phyloP scores from a whole-genome alignment of 176 grass and related monocot species.

The Chrysopogon serrulatus region DNA sequence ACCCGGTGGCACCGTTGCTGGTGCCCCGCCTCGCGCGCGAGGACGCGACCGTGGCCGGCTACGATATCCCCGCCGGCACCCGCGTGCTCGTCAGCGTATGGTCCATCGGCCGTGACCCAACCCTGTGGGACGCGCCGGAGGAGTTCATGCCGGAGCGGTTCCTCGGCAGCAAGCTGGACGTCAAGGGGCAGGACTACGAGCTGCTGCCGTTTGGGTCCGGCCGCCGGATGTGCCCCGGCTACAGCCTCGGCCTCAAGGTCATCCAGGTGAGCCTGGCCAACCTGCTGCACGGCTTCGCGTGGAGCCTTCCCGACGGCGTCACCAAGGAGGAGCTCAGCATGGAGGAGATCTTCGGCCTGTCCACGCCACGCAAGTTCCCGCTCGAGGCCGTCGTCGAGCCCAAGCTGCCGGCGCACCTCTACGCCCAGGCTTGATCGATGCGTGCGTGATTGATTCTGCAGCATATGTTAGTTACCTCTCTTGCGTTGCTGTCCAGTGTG shows the following conservation, averaged over 20 bases:
- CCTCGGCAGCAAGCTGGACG: conserved; percentile 33
- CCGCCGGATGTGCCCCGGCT: conserved; percentile 60
- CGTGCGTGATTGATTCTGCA: background rate
- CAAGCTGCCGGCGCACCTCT: conserved; percentile 36
- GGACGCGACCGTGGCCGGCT: conserved; percentile 23
- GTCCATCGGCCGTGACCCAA: conserved; percentile 52
- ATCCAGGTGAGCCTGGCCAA: conserved; percentile 55
- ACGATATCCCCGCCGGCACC: conserved; percentile 44
- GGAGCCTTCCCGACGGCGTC: conserved; percentile 40
- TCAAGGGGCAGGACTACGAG: conserved; percentile 61
- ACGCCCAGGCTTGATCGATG: background rate
- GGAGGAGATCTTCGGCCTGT: conserved; percentile 53
- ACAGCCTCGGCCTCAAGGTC: conserved; percentile 53
- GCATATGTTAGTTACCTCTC: background rate
- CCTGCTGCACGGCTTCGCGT: conserved; percentile 49
- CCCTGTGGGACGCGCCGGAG: conserved; percentile 32
- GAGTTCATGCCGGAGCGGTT: conserved; percentile 52
- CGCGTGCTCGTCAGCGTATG: conserved; percentile 49
- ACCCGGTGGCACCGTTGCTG: conserved; percentile 52
- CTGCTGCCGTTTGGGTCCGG: conserved; percentile 49
- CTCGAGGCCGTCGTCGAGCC: conserved; percentile 24
- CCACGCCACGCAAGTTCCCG: conserved; percentile 31
- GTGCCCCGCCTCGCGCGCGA: conserved; percentile 31
- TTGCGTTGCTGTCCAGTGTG: background rate
- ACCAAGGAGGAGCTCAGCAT: conserved; percentile 42